These are phyloP conservation scores for Podaxis rugospora DNA, from an alignment of 768 basidiomycete species.

Conservation along the genomic window DNA sequence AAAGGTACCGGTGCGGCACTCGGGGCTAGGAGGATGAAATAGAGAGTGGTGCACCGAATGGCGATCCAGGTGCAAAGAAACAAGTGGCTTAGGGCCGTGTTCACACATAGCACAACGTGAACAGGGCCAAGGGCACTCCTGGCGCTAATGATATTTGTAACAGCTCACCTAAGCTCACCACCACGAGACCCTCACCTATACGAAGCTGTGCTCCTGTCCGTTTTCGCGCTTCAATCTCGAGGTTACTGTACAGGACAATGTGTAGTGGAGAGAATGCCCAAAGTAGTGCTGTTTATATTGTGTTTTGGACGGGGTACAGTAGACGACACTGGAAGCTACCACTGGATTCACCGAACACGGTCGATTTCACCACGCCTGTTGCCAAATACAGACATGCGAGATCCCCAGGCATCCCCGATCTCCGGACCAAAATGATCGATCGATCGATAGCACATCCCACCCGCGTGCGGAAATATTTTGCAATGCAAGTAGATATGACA, in stretches of 20 bases:
- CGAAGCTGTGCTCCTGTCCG: neutral
- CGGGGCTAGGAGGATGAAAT: neutral
- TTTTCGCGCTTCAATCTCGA: neutral
- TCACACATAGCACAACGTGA: neutral
- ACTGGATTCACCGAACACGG: too few species aligned
- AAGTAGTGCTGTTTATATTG: too few species aligned
- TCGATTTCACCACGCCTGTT: neutral
- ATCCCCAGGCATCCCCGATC: neutral
- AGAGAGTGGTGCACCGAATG: neutral
- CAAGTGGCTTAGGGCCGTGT: neutral
- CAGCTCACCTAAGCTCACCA: neutral
- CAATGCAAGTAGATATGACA: neutral
- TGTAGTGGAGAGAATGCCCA: neutral
- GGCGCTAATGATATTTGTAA: neutral
- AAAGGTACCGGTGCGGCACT: neutral
- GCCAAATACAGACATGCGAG: neutral
- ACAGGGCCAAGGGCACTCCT: neutral
- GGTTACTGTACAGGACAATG: neutral
- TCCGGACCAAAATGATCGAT: neutral
- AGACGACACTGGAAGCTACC: too few species aligned
- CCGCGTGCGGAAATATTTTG: neutral
- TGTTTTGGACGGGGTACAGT: too few species aligned
- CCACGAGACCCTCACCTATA: neutral
- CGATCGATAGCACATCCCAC: neutral
- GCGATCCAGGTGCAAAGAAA: neutral